Evolutionary conservation across 345 rosid genomes (phyloP).

Genomic region (Populus nigra): DNA sequence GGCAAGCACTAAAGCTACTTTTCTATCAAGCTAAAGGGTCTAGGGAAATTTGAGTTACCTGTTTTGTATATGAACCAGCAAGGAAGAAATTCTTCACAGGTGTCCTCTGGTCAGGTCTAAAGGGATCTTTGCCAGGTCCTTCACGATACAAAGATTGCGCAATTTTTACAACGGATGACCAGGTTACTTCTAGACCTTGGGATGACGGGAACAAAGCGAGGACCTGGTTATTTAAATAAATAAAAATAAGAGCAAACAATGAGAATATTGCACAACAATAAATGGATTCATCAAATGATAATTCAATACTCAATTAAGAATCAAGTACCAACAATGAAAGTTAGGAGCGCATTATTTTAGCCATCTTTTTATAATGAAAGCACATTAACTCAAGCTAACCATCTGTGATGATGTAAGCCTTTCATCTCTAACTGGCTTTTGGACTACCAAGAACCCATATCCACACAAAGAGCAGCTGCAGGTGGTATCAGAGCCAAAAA

Average conservation of each 20-base stretch:
- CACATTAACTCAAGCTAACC: not conserved
- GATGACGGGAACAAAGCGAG: slow-evolving; percentile 79
- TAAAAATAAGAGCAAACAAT: not conserved
- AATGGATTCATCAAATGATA: not conserved
- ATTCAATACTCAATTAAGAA: not conserved
- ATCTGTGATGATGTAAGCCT: not conserved
- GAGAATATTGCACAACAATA: not conserved
- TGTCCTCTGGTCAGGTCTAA: slow-evolving; percentile 94
- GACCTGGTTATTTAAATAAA: slow-evolving; percentile 44
- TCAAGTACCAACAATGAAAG: not conserved
- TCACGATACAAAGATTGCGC: slow-evolving; percentile 94
- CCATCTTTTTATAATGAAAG: not conserved
- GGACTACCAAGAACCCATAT: not conserved
- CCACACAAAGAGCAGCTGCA: not conserved
- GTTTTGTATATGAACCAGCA: slow-evolving; percentile 92
- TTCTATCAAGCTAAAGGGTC: not conserved
- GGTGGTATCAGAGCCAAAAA: not conserved
- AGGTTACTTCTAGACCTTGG: slow-evolving; percentile 70
- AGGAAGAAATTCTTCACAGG: slow-evolving; percentile 91
- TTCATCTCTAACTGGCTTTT: not conserved
- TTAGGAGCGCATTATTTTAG: not conserved
- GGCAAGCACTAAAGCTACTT: not conserved
- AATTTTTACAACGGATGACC: slow-evolving; percentile 96
- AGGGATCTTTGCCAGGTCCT: slow-evolving; percentile 95
- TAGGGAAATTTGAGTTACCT: slow-evolving; percentile 44